Base-by-base conservation (phyloP, 805 yeast genomes). In the Wickerhamomyces canadensis region DNA sequence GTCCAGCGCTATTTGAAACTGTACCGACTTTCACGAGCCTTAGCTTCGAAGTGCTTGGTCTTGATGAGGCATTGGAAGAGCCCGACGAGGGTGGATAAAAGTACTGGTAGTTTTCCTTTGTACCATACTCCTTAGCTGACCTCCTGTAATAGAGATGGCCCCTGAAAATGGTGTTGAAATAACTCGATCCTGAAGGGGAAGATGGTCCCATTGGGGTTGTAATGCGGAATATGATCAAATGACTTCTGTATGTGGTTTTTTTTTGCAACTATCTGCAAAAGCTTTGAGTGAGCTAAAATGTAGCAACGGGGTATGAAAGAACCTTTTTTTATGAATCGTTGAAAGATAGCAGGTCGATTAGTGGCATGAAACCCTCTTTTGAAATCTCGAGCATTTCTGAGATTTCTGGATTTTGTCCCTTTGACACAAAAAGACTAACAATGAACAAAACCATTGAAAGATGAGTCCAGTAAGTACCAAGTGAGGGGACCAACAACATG, bases 121-220 rank as follows among this genome's bases (percentile, higher is more conserved):
- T 29, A 11, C 10, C 18, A 13, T n/a, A 21, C 7, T 21, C 19
- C 4, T 18, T 31, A 3, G n/a, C 5, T 14, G 39, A 28, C 5
- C 41, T 18, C 22, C 22, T 33, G 25, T 36, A 34, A 24, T 41
- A 45, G 7, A 42, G 14, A 24, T 40, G 46, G 8, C 31, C 36
- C 23, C 32, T 40, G 38, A 45, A 35, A 15, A 41, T 29, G 31
- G n/a, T 34, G 27, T 43, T 43, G 42, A 40, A 23, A 23, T 32
- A 31, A 27, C 27, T 25, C 16, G 37, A 26, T 8, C 24, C 19
- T 21, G 31, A 14, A 12, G 15, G 14, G 7, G 31, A 13, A 18
- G 16, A 13, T 26, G 34, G 15, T 9, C 34, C 35, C 37, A 26
- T 29, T 28, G 29, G 18, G 15, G 13, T 41, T 36, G 12, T 27